Conservation (phyloP, 441 rosid genomes). For the Adansonia rubrostipa region DNA sequence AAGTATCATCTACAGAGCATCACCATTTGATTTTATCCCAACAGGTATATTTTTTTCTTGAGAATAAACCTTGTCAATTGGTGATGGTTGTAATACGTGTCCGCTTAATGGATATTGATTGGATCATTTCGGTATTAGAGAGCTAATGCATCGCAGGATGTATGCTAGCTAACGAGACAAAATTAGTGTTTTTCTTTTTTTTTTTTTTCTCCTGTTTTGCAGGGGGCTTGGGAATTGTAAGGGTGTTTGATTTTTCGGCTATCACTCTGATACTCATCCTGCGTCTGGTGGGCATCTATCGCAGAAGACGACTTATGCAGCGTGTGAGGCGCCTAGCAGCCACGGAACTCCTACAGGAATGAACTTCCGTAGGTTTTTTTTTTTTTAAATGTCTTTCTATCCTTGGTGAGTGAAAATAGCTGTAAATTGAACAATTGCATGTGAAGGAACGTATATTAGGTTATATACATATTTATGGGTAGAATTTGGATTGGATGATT, state of each 20-base stretch:
- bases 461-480: conserved; percentile 9
- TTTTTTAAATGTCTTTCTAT: not conserved
- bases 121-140: not conserved
- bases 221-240: conserved; percentile 60
- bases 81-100: not conserved
- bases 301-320: conserved; percentile 55
- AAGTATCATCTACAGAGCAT: conserved; percentile 59
- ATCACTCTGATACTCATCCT: conserved; percentile 58
- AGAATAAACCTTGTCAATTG: not conserved
- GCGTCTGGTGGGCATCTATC: conserved; percentile 60
- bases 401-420: not conserved
- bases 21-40: conserved; percentile 77
- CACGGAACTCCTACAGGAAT: conserved; percentile 41
- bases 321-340: conserved; percentile 69
- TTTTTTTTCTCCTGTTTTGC: conserved; percentile 13
- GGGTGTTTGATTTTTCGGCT: conserved; percentile 64
- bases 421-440: not conserved
- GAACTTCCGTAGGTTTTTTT: conserved; percentile 16
- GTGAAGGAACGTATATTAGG: not conserved
- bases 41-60: conserved; percentile 51
- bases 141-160: not conserved
- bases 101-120: not conserved
- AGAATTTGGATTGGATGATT: not conserved
- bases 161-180: not conserved
- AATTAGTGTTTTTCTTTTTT: not conserved